Evolutionary conservation across 352 stramenopile species (phyloP).

Genomic region (Pythium sukuiense): DNA sequence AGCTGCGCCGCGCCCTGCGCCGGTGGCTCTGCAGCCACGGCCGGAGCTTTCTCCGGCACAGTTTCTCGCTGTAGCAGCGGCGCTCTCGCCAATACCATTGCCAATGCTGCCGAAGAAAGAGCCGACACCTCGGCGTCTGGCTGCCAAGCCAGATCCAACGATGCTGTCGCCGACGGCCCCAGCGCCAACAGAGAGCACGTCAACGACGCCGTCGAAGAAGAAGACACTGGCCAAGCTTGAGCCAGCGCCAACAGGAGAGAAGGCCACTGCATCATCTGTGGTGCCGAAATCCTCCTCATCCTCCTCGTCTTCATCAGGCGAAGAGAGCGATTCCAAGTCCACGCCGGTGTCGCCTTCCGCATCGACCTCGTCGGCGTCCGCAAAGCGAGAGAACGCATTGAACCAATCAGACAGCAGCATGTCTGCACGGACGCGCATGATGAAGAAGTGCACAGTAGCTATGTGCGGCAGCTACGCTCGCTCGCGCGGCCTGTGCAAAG

Average conservation of each 20-base stretch:
- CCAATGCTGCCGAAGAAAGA: background rate
- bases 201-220: no score
- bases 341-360: background rate
- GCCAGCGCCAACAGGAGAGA: background rate
- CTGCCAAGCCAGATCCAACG: no score
- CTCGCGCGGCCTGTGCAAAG: no score
- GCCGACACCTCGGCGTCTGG: no score
- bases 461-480: conserved; percentile 27
- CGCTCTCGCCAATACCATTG: background rate
- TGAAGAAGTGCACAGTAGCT: conserved; percentile 24
- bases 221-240: background rate
- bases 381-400: background rate
- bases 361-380: background rate
- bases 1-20: background rate
- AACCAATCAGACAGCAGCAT: background rate
- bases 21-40: background rate
- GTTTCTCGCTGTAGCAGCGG: conserved; percentile 1
- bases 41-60: background rate
- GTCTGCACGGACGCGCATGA: conserved; percentile 6
- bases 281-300: background rate
- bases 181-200: no score
- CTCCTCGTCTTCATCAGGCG: background rate
- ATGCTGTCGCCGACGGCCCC: no score
- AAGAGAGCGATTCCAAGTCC: background rate
- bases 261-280: background rate